Evolutionary conservation across 257 asterid species (phyloP), one percentile per base, ranked within the genome.

Genomic region (Penstemon davidsonii): DNA sequence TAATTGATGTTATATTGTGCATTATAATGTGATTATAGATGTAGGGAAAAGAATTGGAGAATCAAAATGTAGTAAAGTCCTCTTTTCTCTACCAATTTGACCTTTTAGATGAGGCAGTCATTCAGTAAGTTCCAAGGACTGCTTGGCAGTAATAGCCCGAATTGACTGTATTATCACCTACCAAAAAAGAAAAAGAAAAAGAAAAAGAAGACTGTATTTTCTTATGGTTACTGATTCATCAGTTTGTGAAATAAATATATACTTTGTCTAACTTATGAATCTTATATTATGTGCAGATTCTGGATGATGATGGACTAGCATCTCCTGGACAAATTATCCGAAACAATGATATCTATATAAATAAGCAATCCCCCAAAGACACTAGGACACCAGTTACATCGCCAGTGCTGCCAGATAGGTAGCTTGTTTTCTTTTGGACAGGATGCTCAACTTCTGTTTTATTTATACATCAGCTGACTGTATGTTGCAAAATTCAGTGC

Each of bases 231-330:
- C 8, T 61, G 43, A 53, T 51, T 60, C 60, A 51, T 37, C 33
- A 12, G 36, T n/a, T 62, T 50, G 59, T 54, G 60, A 50, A 64
- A 18, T 72, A 52, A n/a, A 44, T 38, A 62, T 67, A 9, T 25
- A 9, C 64, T 37, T 11, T 56, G 15, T 45, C 40, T 64, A 19
- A 55, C 65, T 66, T 70, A 44, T 64, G 47, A 73, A 45, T 60
- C 44, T 73, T 73, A 19, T 71, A 44, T 50, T 68, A 42, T 75
- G 19, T 73, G 65, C 85, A 91, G 96, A 84, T 87, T 82, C 74
- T 93, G 80, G 97, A 93, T 80, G 85, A 85, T 67, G 99, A 93
- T 82, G 99, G 99, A 78, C 18, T 90, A 39, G 99, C 96, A 75
- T 78, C 99, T 83, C 99, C 99, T 49, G 99, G 99, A 78, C 85